These are phyloP conservation scores for Tripterygium wilfordii DNA, from an alignment of 177 flowering plant genomes.

Conservation along the genomic window DNA sequence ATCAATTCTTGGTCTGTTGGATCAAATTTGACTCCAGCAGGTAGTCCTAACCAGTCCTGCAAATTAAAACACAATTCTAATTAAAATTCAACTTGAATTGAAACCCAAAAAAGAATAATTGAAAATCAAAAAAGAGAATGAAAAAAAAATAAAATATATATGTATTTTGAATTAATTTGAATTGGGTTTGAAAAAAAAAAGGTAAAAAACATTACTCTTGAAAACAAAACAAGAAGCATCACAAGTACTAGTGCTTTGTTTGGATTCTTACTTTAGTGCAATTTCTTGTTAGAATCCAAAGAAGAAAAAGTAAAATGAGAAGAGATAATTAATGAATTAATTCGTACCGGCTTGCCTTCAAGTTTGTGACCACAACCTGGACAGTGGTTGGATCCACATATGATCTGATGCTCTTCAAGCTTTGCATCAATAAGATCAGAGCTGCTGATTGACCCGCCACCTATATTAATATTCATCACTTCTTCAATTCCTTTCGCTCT, in stretches of 20 bases:
- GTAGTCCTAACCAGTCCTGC: constrained; percentile 91
- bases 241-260: too few species aligned
- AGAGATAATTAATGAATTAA: not conserved
- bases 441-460: constrained; percentile 49
- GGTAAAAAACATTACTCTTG: too few species aligned
- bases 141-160: not conserved
- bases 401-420: constrained; percentile 90
- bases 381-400: constrained; percentile 87
- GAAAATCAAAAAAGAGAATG: too few species aligned
- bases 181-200: too few species aligned
- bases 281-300: constrained; percentile 19
- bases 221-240: too few species aligned
- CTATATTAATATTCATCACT: constrained; percentile 48
- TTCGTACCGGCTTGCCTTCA: constrained; percentile 75
- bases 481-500: too few species aligned
- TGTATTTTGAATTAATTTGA: too few species aligned
- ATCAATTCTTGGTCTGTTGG: constrained; percentile 94
- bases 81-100: too few species aligned
- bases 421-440: constrained; percentile 87
- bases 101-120: too few species aligned
- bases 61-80: too few species aligned
- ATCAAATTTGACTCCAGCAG: constrained; percentile 95
- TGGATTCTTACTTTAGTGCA: constrained; percentile 3
- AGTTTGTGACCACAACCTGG: constrained; percentile 96
- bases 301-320: too few species aligned